Evolutionary conservation across 129 eudicot species (phyloP).

Genomic region (Centaurea solstitialis): DNA sequence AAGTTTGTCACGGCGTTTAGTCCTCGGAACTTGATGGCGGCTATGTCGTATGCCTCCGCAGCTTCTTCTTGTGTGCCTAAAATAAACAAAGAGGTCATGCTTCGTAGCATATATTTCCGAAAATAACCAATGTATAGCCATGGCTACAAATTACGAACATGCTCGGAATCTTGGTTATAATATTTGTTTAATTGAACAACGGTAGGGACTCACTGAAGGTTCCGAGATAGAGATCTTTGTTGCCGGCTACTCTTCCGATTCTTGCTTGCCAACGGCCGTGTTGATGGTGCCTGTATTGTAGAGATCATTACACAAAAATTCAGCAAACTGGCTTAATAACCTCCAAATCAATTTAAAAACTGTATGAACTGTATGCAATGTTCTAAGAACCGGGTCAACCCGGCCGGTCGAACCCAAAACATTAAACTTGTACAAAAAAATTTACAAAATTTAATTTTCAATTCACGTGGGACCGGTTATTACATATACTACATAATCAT

Average conservation of each 20-base stretch:
- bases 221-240: constrained; percentile 94
- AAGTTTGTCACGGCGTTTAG: constrained; percentile 84
- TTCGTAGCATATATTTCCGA: neutral
- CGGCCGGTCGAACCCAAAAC: too few relatives aligned
- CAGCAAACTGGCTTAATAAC: neutral
- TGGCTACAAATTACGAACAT: neutral
- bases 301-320: neutral
- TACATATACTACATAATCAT: neutral
- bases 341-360: too few relatives aligned
- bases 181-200: neutral
- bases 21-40: constrained; percentile 89
- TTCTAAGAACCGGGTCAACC: too few relatives aligned
- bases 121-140: neutral
- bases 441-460: too few relatives aligned
- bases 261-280: constrained; percentile 97
- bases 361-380: too few relatives aligned
- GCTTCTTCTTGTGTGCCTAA: constrained; percentile 96
- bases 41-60: constrained; percentile 91
- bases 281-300: constrained; percentile 68
- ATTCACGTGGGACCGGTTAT: too few relatives aligned
- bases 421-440: too few relatives aligned
- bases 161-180: neutral
- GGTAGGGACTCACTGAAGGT: constrained; percentile 71
- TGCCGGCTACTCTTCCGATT: constrained; percentile 93
- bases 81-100: neutral